Base-by-base conservation (phyloP, 805 yeast species). In the Yarrowia sp. region DNA sequence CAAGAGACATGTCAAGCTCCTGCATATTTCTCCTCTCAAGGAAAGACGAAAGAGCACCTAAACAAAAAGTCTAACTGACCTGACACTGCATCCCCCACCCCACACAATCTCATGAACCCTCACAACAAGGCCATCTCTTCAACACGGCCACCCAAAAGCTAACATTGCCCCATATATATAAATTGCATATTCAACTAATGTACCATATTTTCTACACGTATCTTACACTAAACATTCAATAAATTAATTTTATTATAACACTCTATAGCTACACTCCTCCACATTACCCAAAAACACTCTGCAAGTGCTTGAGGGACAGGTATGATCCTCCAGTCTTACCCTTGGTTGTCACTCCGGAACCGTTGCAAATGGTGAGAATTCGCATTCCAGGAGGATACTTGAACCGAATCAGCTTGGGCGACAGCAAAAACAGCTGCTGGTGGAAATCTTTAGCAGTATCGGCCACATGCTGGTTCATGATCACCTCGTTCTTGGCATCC, bases 401-500 rank as follows among this genome's bases (percentile, higher is more conserved):
- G 51, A 58, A 43, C n/a, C 43, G 39, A 35, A 58, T 58, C 31
- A 58, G 43, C 35, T 58, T 58, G 64, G 64, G 64, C 32, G 64
- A 43, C 42, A 58, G 42, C 51, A 58, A 14, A n/a, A 58, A 58
- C n/a, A 43, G 43, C 43, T 58, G 64, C 42, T 58, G 64, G 15
- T 58, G 8, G 17, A 4, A 14, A 13, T 43, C 1, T 5, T 9
- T 4, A 6, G 64, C 50, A 4, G 51, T 44, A 7, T 58, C 35
- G 18, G 51, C 64, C 6, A 58, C 51, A 35, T 58, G 64, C 35
- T 58, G 50, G 51, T 43, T 58, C 50, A 58, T 58, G 13, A 61
- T 61, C 18, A 38, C 47, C 41, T 95, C 99, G 72, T 95, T 95
- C 67, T 84, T 84, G 11, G 96, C 89, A 77, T 95, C 99, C 98